These are phyloP conservation scores for Paramecium sonneborni DNA, from an alignment of 73 alveolate genomes.

Conservation along the genomic window DNA sequence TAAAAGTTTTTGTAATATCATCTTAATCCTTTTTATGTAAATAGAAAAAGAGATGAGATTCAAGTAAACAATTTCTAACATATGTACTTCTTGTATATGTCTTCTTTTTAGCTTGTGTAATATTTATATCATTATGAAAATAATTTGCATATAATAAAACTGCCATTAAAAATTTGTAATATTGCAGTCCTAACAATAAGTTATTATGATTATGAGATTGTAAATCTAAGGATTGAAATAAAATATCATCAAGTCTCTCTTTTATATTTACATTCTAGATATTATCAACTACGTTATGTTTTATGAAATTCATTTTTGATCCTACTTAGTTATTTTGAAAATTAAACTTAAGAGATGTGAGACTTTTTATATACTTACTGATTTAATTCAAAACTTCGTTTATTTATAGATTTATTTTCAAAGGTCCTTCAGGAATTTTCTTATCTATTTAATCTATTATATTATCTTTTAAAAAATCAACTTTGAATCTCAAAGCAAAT, in stretches of 20 bases:
- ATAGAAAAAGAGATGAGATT: neutral
- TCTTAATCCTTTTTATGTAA: neutral
- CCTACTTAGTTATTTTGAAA: neutral
- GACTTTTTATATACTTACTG: neutral
- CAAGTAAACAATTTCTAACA: neutral
- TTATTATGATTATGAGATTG: neutral
- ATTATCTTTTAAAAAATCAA: neutral
- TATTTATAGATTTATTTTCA: neutral
- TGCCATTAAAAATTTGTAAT: neutral
- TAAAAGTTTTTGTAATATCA: neutral
- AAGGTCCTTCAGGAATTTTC: neutral
- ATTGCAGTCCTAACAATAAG: neutral
- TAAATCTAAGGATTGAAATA: neutral
- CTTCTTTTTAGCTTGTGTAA: neutral
- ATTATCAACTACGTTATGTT: neutral
- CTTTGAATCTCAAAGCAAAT: neutral
- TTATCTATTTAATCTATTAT: neutral
- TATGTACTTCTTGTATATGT: neutral
- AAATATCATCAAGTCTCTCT: neutral
- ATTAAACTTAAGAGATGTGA: neutral
- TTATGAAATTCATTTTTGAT: neutral
- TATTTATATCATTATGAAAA: neutral
- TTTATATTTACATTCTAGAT: neutral
- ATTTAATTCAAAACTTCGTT: neutral
- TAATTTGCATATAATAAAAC: neutral